Base-by-base conservation (phyloP, 1,139 yeast genomes). In the Pichia kudriavzevii region DNA sequence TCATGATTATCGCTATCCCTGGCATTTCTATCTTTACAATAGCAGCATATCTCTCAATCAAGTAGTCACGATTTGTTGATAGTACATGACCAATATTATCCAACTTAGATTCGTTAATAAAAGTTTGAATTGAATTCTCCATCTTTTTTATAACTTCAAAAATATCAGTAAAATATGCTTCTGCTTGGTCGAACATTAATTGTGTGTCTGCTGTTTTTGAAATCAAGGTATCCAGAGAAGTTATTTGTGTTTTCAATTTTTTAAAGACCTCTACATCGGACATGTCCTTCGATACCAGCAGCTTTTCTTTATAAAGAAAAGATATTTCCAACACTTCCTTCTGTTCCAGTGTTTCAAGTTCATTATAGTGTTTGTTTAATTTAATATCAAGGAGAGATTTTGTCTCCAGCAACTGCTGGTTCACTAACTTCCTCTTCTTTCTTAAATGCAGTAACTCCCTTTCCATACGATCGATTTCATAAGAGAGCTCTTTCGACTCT, bases 351-450 rank as follows among this genome's bases (percentile, higher is more conserved):
- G 26, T 35, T 15, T 35, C 43, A 12, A 52, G 35, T 7, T 48
- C 42, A 10, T 46, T 49, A n/a, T 36, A 30, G 10, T 46, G 43
- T 3, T 49, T 48, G 34, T 45, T 48, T 12, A 56, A 46, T 22
- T 50, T 52, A 11, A 51, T 43, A 24, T 51, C 56, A 21, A 53
- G 13, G 21, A 52, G 30, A 8, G 56, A 52, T 44, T 70, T 67
- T 0, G 81, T 68, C 26, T 64, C 64, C 12, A 59, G 58, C 11
- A 75, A 62, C 50, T 75, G 82, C 5, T 49, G 42, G 13, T 50
- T 51, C 2, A 76, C 39, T 0, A 63, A 45, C 4, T 42, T 46
- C 37, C 64, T 66, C 28, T 69, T 72, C 2, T 53, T 49, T 33
- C 58, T 63, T 16, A 75, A 46, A 7, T 52, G 50, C 5, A 33